phyloP scores from a whole-genome alignment of 306 rosid species.

The Medicago ruthenica region DNA sequence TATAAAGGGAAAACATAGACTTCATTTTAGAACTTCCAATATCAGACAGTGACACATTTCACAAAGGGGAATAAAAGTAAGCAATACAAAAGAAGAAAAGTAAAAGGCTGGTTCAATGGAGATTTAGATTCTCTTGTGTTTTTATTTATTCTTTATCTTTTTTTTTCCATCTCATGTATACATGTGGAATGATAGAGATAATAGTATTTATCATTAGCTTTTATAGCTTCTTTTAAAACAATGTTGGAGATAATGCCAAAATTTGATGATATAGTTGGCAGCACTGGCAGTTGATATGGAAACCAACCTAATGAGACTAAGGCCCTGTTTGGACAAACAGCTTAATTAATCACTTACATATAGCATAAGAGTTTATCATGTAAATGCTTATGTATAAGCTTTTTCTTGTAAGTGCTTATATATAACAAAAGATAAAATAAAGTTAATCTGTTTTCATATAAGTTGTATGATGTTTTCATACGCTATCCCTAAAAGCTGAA shows the following conservation, averaged over 20 bases:
- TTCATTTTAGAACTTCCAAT: conserved; percentile 30
- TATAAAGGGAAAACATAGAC: neutral
- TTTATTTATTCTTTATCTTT: neutral
- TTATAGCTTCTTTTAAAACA: conserved; percentile 18
- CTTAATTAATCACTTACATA: neutral
- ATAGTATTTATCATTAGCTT: conserved; percentile 8
- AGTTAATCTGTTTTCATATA: neutral
- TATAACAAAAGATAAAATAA: too few relatives aligned
- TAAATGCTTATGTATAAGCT: too few relatives aligned
- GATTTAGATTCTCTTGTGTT: conserved; percentile 21
- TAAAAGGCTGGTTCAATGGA: neutral
- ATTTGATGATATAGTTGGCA: neutral
- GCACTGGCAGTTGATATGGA: conserved; percentile 9
- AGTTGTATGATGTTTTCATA: neutral
- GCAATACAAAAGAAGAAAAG: conserved; percentile 8
- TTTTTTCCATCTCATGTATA: neutral
- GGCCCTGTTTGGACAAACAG: neutral
- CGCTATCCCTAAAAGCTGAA: neutral
- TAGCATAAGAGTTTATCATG: too few relatives aligned
- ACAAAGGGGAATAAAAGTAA: neutral
- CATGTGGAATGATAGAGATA: conserved; percentile 27
- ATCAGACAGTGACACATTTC: conserved; percentile 5
- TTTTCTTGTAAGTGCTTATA: neutral
- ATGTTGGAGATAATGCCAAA: neutral
- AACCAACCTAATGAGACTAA: neutral